phyloP scores from a whole-genome alignment of 2,329 filamentous ascomycete genomes.

The Colletotrichum coccodes region DNA sequence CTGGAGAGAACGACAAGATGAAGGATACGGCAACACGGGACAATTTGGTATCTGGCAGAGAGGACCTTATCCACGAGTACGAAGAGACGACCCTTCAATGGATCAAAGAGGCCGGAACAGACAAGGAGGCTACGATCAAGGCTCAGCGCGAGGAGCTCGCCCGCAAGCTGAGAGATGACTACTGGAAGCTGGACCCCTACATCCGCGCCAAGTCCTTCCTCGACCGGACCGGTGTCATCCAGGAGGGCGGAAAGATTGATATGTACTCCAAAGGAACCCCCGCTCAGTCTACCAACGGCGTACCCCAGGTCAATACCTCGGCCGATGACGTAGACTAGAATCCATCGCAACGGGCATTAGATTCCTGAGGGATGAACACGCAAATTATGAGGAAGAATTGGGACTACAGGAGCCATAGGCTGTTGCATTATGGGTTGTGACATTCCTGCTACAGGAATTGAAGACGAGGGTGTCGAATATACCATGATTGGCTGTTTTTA shows the following conservation, averaged over 20 bases:
- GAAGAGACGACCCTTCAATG: constrained; percentile 81
- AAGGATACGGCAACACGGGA: constrained; percentile 72
- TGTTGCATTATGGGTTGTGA: constrained; percentile 32
- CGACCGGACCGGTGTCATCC: constrained; percentile 81
- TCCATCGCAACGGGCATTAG: neutral
- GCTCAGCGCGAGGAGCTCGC: constrained; percentile 71
- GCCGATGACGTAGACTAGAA: constrained; percentile 57
- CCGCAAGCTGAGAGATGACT: constrained; percentile 74
- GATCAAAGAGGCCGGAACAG: constrained; percentile 66
- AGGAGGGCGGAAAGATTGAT: constrained; percentile 72
- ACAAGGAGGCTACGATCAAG: constrained; percentile 59
- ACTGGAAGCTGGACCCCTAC: constrained; percentile 92
- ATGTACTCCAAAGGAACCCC: constrained; percentile 67
- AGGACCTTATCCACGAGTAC: constrained; percentile 75
- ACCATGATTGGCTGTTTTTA: constrained; percentile 48
- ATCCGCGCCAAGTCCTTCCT: constrained; percentile 85
- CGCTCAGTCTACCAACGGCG: constrained; percentile 36
- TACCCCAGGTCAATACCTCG: constrained; percentile 44
- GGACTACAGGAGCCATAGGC: neutral
- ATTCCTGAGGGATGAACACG: neutral
- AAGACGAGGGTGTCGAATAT: neutral
- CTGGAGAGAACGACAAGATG: constrained; percentile 82
- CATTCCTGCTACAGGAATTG: neutral
- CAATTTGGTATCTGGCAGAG: constrained; percentile 70
- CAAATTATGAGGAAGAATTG: neutral